Conservation (phyloP, 2,329 filamentous ascomycete genomes). For the Pochonia chlamydosporia region DNA sequence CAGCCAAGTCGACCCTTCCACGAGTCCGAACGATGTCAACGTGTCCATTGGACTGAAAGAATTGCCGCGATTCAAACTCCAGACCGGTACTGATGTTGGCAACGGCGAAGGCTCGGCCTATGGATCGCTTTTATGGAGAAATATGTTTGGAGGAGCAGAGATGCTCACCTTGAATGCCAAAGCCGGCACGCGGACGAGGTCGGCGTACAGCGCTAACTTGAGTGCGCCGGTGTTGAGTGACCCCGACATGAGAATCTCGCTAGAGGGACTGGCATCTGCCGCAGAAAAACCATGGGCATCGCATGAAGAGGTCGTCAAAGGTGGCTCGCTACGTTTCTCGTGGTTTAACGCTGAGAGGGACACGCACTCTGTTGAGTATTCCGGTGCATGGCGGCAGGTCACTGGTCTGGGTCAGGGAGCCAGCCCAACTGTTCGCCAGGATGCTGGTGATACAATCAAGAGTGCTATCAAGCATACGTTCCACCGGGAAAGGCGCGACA, state of each 20-base stretch:
- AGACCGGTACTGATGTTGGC: conserved; percentile 91
- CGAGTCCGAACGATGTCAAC: conserved; percentile 72
- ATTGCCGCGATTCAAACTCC: conserved; percentile 76
- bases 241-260: conserved; percentile 70
- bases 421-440: conserved; percentile 72
- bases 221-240: conserved; percentile 79
- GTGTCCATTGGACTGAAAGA: conserved; percentile 79
- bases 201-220: conserved; percentile 82
- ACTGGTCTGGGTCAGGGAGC: conserved; percentile 72
- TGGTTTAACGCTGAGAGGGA: conserved; percentile 64
- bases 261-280: conserved; percentile 77
- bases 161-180: conserved; percentile 82
- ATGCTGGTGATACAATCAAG: conserved; percentile 89
- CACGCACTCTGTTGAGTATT: conserved; percentile 74
- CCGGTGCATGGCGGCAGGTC: conserved; percentile 79
- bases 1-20: conserved; percentile 59
- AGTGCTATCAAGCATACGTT: conserved; percentile 79
- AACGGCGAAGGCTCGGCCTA: conserved; percentile 93
- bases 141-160: conserved; percentile 92
- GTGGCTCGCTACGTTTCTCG: conserved; percentile 68
- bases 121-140: conserved; percentile 78
- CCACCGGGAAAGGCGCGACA: conserved; percentile 73
- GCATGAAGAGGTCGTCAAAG: conserved; percentile 83
- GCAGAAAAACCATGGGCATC: conserved; percentile 90
- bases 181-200: conserved; percentile 82